Evolutionary conservation across 2,329 filamentous ascomycete species (phyloP), one percentile per base, ranked within the genome.

Genomic region (Colletotrichum australisinense): DNA sequence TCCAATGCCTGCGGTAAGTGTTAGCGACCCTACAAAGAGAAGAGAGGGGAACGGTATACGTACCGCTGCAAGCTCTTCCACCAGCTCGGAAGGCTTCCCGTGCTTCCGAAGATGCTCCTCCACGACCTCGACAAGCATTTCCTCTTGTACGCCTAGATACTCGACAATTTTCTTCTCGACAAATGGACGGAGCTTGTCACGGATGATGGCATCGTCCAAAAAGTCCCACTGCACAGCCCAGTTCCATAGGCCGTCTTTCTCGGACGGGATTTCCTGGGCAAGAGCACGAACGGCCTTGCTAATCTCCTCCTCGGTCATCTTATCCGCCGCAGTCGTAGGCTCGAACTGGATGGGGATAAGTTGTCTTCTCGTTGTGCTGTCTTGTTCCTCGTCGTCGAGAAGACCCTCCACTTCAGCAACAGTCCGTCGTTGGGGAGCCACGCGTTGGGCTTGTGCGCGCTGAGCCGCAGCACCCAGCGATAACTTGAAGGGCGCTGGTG

Each of bases 121-220:
- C 52, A 98, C 95, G 56, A 97, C 93, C 80, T 98, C 95, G 38
- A 99, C 95, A 60, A 99, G 87, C 85, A 98, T 92, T 84, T 98
- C 94, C 82, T 99, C 97, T 84, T 98, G 95, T 71, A 99, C 94
- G 73, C 97, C 97, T 62, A 99, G 89, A 78, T 97, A 97, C 83
- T 99, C 97, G 74, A 99, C 93, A 77, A 98, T 94, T 88, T 98
- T 99, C 89, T 97, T 97, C 86, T 98, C 95, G 69, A 98, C 94
- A 84, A 98, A 99, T 35, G 96, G 95, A 79, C 94, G 91, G 77
- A 99, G 90, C 81, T 98, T 95, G 76, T 97, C 94, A 74, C 91
- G 90, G 73, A 98, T 91, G 55, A 97, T 89, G 19, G 89, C 87
- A 74, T 97, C 93, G 80, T 97, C 94, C 81, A 99, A 88, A 83